These are phyloP conservation scores for Tephrocybe sp. DNA, from an alignment of 768 basidiomycete genomes.

Conservation along the genomic window DNA sequence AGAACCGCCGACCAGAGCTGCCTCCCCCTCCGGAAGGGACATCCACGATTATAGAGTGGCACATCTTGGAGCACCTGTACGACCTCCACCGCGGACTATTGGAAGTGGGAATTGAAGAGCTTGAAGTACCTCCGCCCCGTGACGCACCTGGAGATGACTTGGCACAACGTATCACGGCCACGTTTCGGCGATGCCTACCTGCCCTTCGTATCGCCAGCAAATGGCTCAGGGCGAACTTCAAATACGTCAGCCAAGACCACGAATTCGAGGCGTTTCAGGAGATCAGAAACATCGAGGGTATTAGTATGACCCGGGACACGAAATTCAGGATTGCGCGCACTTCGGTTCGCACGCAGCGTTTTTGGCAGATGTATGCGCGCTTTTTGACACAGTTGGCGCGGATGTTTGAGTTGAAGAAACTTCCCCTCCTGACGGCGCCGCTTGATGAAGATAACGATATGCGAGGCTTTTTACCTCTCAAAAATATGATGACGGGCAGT, in stretches of 20 bases:
- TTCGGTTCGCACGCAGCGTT: constrained; percentile 41
- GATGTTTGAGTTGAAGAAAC: constrained; percentile 63
- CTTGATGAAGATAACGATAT: constrained; percentile 92
- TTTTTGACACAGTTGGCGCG: constrained; percentile 60
- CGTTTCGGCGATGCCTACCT: constrained; percentile 82
- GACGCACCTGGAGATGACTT: constrained; percentile 58
- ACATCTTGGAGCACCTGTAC: constrained; percentile 66
- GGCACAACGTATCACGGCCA: constrained; percentile 81
- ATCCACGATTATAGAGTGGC: constrained; percentile 51
- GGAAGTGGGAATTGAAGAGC: constrained; percentile 60
- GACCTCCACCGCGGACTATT: constrained; percentile 62
- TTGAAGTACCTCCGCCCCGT: constrained; percentile 52
- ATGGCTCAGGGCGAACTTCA: constrained; percentile 80
- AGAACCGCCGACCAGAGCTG: constrained; percentile 22
- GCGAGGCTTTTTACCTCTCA: constrained; percentile 83
- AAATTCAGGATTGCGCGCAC: constrained; percentile 30
- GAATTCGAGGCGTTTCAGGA: constrained; percentile 32
- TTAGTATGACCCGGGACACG: constrained; percentile 26
- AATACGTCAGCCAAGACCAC: constrained; percentile 54
- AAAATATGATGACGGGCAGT: constrained; percentile 47
- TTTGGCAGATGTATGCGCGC: constrained; percentile 72
- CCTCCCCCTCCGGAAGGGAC: constrained; percentile 28
- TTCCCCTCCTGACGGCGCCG: constrained; percentile 56
- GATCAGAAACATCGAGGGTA: constrained; percentile 26
- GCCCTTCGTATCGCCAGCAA: constrained; percentile 85